Conservation (phyloP, 257 asterid genomes). For the Ophiorrhiza pumila region DNA sequence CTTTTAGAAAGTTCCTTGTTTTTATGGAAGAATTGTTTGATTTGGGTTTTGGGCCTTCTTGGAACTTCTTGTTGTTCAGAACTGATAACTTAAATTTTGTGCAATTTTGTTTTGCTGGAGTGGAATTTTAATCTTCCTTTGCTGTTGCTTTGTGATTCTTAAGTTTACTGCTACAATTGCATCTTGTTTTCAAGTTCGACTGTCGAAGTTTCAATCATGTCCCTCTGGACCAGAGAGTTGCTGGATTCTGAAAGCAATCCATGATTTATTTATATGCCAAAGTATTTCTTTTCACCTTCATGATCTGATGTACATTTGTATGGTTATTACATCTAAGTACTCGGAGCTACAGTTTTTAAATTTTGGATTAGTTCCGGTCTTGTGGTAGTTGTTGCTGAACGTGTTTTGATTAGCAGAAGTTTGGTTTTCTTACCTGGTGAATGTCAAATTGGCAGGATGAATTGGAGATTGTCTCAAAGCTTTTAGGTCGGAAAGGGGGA, state of each 20-base stretch:
- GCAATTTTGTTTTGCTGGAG: not conserved
- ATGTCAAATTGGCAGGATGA: constrained; percentile 59
- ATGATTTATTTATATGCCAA: not conserved
- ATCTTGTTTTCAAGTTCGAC: not conserved
- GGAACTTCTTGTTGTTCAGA: not conserved
- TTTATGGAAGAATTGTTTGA: not conserved
- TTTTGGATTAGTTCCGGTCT: not conserved
- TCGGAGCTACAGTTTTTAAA: not conserved
- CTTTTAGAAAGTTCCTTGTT: not conserved
- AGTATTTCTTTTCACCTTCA: not conserved
- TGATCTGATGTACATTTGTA: not conserved
- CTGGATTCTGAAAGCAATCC: not conserved
- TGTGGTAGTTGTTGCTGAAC: not conserved
- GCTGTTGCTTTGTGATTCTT: not conserved
- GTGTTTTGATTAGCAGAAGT: not conserved
- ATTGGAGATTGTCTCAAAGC: constrained; percentile 56
- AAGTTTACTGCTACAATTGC: not conserved
- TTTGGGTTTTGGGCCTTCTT: not conserved
- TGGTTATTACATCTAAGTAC: not conserved
- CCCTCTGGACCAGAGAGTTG: not conserved
- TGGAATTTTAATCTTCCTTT: too few relatives aligned
- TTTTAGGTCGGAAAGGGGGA: constrained; percentile 53
- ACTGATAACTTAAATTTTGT: too few relatives aligned
- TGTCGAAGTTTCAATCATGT: not conserved
- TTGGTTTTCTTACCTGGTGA: constrained; percentile 9